A percentile compares a stretch with the other conserved stretches of the same genome.
These are phyloP conservation scores for Apiotrichum mycotoxinovorans DNA, from an alignment of 1,284 basidiomycete genomes.

Conservation along the genomic window DNA sequence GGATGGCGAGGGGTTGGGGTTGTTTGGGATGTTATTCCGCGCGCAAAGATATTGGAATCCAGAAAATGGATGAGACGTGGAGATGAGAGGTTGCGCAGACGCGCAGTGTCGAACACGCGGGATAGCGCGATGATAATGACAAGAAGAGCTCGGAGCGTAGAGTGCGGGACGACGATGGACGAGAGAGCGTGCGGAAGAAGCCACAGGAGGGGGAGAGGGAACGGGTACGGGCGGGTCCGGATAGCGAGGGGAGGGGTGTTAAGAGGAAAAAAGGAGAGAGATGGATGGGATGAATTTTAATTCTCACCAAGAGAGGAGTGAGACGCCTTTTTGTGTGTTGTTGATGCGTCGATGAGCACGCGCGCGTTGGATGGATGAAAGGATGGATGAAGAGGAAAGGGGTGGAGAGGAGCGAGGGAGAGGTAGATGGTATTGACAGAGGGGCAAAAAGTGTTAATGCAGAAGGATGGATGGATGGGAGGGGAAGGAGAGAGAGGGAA, in stretches of 20 bases:
- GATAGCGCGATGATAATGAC: too few relatives aligned
- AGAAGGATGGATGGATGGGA: too few relatives aligned
- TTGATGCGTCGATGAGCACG: neutral
- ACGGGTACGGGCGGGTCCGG: neutral
- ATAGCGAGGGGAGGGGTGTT: neutral
- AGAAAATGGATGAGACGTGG: neutral
- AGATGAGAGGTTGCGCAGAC: neutral
- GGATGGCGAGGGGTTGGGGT: too few relatives aligned
- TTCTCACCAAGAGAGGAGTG: constrained; percentile 1
- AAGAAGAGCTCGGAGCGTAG: too few relatives aligned
- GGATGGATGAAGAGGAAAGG: neutral
- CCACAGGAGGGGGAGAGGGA: neutral
- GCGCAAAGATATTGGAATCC: too few relatives aligned
- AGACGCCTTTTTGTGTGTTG: neutral
- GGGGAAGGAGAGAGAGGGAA: too few relatives aligned
- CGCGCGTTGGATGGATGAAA: neutral
- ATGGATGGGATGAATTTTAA: neutral
- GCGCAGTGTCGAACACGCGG: neutral
- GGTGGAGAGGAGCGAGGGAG: neutral
- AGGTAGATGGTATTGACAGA: neutral
- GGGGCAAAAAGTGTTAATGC: neutral
- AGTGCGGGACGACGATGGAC: too few relatives aligned
- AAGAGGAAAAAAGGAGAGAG: too few relatives aligned
- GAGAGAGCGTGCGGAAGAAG: too few relatives aligned
- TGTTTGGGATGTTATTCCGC: too few relatives aligned